phyloP scores from a whole-genome alignment of 2,329 filamentous ascomycete species.

The Ophiostoma novo-ulmi region DNA sequence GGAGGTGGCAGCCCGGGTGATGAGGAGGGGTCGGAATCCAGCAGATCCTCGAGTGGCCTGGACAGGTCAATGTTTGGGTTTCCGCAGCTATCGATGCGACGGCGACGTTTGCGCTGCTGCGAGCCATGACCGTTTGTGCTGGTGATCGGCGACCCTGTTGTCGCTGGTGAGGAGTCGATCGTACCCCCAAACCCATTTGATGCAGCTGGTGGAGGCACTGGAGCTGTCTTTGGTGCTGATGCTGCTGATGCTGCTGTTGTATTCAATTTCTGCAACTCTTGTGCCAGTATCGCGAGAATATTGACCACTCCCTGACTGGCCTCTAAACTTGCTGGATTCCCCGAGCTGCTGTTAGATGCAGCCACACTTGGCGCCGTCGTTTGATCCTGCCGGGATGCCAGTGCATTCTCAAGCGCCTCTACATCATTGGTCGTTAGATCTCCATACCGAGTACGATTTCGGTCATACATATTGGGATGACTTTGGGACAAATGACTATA shows the following conservation, averaged over 20 bases:
- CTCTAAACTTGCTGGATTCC: neutral
- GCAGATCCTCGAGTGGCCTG: conserved; percentile 11
- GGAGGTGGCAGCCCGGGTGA: conserved; percentile 19
- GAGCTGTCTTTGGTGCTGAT: neutral
- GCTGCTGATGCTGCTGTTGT: neutral
- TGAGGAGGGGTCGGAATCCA: conserved; percentile 9
- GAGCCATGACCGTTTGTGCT: neutral
- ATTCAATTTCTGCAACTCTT: conserved; percentile 23
- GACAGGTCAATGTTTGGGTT: conserved; percentile 23
- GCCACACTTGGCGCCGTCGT: conserved; percentile 1
- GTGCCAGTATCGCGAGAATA: conserved; percentile 22
- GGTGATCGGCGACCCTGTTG: neutral
- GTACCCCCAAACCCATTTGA: neutral
- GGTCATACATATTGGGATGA: neutral
- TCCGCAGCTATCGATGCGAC: conserved; percentile 24
- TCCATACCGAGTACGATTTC: neutral
- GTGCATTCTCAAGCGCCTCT: conserved; percentile 23
- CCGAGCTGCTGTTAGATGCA: conserved; percentile 5
- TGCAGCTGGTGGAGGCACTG: neutral
- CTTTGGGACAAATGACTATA: neutral
- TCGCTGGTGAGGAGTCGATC: neutral
- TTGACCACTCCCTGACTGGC: conserved; percentile 16
- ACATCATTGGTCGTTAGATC: neutral
- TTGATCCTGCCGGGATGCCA: neutral
- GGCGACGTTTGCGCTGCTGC: conserved; percentile 21